These are phyloP conservation scores for Sporothrix pallida DNA, from an alignment of 2,329 filamentous ascomycete genomes.

Conservation along the genomic window DNA sequence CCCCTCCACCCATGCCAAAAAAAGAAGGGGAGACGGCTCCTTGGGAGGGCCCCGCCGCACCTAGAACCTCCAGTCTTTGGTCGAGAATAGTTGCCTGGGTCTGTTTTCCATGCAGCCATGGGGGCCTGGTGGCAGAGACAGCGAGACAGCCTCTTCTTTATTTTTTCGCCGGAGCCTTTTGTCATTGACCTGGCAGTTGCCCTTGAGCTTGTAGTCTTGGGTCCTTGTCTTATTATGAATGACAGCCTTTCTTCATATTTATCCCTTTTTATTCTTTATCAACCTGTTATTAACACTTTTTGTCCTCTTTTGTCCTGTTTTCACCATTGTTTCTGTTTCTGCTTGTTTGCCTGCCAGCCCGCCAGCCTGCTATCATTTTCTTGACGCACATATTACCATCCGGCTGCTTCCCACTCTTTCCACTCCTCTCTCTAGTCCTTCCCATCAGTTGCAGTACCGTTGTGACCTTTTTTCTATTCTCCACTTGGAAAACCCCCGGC, in stretches of 20 bases:
- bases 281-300: background rate
- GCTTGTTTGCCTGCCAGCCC: background rate
- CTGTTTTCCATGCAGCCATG: conserved; percentile 11
- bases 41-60: conserved; percentile 27
- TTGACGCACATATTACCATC: background rate
- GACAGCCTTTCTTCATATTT: background rate
- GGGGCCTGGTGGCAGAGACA: background rate
- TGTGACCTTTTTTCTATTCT: background rate
- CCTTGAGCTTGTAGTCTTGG: no score
- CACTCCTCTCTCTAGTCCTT: background rate
- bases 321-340: background rate
- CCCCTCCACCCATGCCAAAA: background rate
- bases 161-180: conserved; percentile 1
- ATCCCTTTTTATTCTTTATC: background rate
- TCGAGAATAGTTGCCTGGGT: background rate
- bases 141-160: conserved; percentile 8
- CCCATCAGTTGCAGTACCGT: background rate
- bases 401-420: background rate
- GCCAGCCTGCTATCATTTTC: background rate
- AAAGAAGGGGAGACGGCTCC: conserved; percentile 27
- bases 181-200: background rate
- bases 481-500: background rate
- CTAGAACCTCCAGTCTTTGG: conserved; percentile 12
- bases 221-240: no score
- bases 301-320: background rate